Evolutionary conservation across 768 basidiomycete species (phyloP).

Genomic region (Suillus paluster): DNA sequence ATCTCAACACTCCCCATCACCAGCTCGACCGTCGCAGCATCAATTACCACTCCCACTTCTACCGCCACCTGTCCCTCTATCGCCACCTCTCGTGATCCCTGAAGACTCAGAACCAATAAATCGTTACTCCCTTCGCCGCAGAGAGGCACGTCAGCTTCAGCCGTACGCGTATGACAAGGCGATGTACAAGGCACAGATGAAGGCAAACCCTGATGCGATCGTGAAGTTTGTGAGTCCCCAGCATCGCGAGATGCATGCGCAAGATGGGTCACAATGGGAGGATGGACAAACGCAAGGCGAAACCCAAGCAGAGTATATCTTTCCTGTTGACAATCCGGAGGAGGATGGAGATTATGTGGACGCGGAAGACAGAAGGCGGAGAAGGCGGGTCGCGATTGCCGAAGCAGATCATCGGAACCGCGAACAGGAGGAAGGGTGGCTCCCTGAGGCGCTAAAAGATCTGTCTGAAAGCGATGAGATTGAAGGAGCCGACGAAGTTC

Average conservation of each 20-base stretch:
- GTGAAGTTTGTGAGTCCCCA: constrained; percentile 50
- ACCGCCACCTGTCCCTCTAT: constrained; percentile 13
- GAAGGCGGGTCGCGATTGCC: constrained; percentile 10
- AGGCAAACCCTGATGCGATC: constrained; percentile 67
- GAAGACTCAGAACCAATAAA: constrained; percentile 22
- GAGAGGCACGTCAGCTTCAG: constrained; percentile 58
- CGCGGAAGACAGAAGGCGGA: constrained; percentile 15
- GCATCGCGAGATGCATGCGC: constrained; percentile 24
- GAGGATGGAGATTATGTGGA: constrained; percentile 34
- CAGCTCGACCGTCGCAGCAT: background rate
- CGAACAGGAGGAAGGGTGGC: constrained; percentile 20
- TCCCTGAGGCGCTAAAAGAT: constrained; percentile 43
- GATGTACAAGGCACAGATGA: constrained; percentile 55
- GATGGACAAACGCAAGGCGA: constrained; percentile 24
- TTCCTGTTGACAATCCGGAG: constrained; percentile 22
- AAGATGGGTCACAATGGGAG: constrained; percentile 30
- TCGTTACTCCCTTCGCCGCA: constrained; percentile 60
- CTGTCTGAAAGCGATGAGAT: constrained; percentile 49
- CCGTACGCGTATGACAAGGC: constrained; percentile 64
- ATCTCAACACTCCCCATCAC: background rate
- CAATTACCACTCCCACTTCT: constrained; percentile 1
- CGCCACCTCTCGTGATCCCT: constrained; percentile 13
- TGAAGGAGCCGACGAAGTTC: constrained; percentile 31
- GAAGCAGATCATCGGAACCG: constrained; percentile 7
- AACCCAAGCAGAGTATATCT: constrained; percentile 34